These are phyloP conservation scores for Colletotrichum neosansevieriae DNA, from an alignment of 2,329 filamentous ascomycete genomes.

Conservation along the genomic window DNA sequence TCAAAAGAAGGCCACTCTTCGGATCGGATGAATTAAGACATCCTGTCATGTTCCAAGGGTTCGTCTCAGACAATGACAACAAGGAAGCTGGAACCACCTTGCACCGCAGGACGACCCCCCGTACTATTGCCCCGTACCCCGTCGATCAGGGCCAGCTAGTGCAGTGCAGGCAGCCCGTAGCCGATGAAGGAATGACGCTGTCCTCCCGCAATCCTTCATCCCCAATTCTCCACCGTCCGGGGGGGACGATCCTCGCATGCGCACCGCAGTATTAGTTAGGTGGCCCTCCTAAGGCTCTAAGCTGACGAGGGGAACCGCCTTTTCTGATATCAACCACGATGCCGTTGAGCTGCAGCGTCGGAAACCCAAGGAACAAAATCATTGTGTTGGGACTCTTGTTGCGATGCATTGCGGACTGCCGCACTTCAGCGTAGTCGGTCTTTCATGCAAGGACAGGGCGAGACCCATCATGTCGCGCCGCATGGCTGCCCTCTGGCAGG, in stretches of 20 bases:
- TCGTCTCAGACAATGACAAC: constrained; percentile 2
- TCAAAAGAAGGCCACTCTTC: constrained; percentile 13
- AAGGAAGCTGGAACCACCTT: constrained; percentile 12
- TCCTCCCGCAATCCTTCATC: constrained; percentile 17
- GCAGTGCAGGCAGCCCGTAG: neutral
- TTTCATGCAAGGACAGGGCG: constrained; percentile 33
- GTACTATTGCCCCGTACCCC: constrained; percentile 8
- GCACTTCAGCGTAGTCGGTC: constrained; percentile 17
- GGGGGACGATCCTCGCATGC: neutral
- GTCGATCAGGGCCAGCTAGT: constrained; percentile 21
- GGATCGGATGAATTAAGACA: constrained; percentile 17
- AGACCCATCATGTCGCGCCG: constrained; percentile 8
- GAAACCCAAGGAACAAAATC: constrained; percentile 20
- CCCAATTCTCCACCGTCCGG: constrained; percentile 8
- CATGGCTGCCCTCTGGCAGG: constrained; percentile 10
- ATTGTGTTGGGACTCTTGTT: constrained; percentile 20
- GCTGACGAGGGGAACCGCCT: neutral
- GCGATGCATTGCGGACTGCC: constrained; percentile 10
- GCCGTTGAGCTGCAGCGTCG: constrained; percentile 29
- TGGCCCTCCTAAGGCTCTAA: neutral
- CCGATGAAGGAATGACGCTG: neutral
- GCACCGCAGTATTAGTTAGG: neutral
- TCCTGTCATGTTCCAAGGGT: constrained; percentile 9
- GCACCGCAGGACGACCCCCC: neutral
- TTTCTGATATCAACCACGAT: neutral